Conservation (phyloP, 441 rosid species). For the Eruca vesicaria region DNA sequence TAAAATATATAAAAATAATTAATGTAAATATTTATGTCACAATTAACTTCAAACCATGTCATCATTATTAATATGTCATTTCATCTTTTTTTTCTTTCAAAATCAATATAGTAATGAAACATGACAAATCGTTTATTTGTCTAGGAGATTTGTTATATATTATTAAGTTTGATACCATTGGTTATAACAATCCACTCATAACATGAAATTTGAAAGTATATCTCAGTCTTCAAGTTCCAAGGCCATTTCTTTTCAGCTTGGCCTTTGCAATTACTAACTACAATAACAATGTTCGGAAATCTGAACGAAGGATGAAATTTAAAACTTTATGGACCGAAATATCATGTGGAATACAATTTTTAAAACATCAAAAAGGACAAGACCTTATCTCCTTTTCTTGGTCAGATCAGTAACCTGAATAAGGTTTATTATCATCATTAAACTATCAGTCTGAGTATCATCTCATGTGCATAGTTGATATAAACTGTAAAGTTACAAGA, state of each 20-base stretch:
- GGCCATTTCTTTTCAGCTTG: neutral
- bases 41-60: too few relatives aligned
- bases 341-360: slow-evolving; percentile 19
- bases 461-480: slow-evolving; percentile 1
- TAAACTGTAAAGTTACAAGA: neutral
- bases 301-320: neutral
- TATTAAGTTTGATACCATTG: neutral
- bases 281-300: neutral
- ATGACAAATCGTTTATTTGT: too few relatives aligned
- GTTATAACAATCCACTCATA: neutral
- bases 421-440: slow-evolving; percentile 13
- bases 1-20: too few relatives aligned
- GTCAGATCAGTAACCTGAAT: slow-evolving; percentile 9
- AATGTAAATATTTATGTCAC: too few relatives aligned
- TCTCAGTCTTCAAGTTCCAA: neutral
- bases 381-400: slow-evolving; percentile 30
- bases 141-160: neutral
- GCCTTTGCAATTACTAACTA: neutral
- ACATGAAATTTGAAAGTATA: neutral
- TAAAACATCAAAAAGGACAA: slow-evolving; percentile 26
- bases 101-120: too few relatives aligned
- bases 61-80: too few relatives aligned
- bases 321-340: slow-evolving; percentile 19
- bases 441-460: neutral
- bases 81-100: too few relatives aligned